Evolutionary conservation across 2,329 filamentous ascomycete genomes (phyloP), one percentile per base, ranked within the genome.

Genomic region (Coniella vitis): DNA sequence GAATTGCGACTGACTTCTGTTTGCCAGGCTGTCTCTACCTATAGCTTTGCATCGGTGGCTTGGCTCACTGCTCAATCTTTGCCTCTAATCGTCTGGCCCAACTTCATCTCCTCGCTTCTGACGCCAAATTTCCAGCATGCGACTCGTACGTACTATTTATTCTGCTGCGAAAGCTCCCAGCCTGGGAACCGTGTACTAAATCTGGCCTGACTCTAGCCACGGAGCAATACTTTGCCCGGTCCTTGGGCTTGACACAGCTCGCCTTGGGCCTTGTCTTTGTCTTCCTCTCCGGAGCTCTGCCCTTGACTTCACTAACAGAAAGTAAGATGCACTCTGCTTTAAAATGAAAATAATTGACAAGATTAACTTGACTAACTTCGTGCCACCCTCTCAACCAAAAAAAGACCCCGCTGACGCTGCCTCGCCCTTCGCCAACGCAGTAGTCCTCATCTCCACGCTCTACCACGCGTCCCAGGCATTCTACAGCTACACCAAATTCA

Each of bases 221-320:
- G 29, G 85, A 90, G 65, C 67, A 78, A 48, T 91, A 91, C 73
- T 83, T 90, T 63, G 81, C 81, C 45, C 84, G 86, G 37, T 79
- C 76, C 22, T 74, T 89, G 1, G 87, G 84, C 54, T 70, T 90
- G 49, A 70, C 81, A 25, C 74, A 89, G 38, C 69, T 90, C 19
- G 69, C 80, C 9, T 67, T 91, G 22, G 81, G 80, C 29, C 60
- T 82, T 7, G 66, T 86, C 12, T 74, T 76, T n/a, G 66, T 90
- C 34, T 71, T 87, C 32, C 73, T 90, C 25, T 86, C 85, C 0
- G 87, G 86, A 40, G 75, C 77, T 2, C 71, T 91, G 4, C 86
- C 87, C 1, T 65, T 90, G 12, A 75, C 73, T 1, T 74, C 76
- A n/a, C 62, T 63, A 20, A 60, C 62, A n/a, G 65, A 71, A 4